Base-by-base conservation (phyloP, 352 stramenopile species). In the Aphanomyces cochlioides region DNA sequence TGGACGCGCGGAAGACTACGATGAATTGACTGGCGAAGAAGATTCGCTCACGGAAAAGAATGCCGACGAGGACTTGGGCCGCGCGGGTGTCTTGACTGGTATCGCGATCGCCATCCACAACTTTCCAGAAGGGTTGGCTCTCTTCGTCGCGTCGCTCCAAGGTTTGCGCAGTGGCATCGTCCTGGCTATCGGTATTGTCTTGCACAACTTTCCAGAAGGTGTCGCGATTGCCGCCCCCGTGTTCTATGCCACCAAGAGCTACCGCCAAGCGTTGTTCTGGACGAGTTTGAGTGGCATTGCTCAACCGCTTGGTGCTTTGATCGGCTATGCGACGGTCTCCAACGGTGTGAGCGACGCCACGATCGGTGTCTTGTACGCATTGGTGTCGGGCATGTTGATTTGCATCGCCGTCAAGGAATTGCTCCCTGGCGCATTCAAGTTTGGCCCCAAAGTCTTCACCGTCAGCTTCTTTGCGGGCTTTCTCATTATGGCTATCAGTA, bases 181-280 rank as follows among this genome's bases (percentile, higher is more conserved):
- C 47, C 80, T 99, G 7, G 96, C 96, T 0, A 77, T 99, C 56
- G 96, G 91, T n/a, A 99, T 99, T 72, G 95, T 90, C 7, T 84
- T 99, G 38, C 96, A 99, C 80, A 99, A 99, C 74, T 96, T 99
- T 69, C 96, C 96, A 0, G 96, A 99, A 69, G 96, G 96, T 12
- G 75, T 98, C 12, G 97, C 92, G 63, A 90, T 99, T 10, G 91
- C 95, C 40, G 88, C 98, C 8, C 96, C 96, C 0, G 90, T 99
- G 12, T 99, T 98, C 79, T 98, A 97, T 75, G 94, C 95, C 3
- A 98, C 96, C 1, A 95, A 95, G 7, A 96, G 89, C 73, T 86
- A 94, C 12, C 72, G 81, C 34, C 92, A 97, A 58, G 96, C 90
- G 1, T 98, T 99, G 78, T 79, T 91, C 50, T 98, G 92, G 93